Evolutionary conservation across 768 basidiomycete species (phyloP), one percentile per base, ranked within the genome.

Genomic region (Candolleomyces aberdarensis): DNA sequence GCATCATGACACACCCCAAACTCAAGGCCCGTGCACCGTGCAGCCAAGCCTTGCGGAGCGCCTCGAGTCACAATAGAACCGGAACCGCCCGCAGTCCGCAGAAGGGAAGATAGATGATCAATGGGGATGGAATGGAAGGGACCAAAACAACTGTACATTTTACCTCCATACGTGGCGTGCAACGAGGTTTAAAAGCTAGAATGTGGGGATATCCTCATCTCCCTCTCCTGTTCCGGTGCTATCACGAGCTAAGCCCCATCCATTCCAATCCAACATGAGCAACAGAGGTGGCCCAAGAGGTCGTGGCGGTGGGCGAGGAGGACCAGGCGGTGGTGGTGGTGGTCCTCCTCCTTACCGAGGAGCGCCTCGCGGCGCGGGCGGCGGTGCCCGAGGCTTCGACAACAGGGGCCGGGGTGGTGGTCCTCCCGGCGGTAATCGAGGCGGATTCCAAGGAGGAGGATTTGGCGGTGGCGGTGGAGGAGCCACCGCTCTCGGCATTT

Each of bases 401-500:
- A 49, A 56, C 39, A 47, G 55, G 31, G 54, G 54, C 36, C 41
- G 59, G 31, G 61, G 64, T 22, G 56, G 65, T 5, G 43, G 63
- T 59, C 66, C 68, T 52, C 64, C 62, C 39, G 67, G 69, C 8
- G 66, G 68, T 39, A 51, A 62, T 31, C 48, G 67, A 36, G 65
- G 67, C 20, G 64, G 68, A n/a, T 65, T 68, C 22, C 62, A 64
- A 41, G 71, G 72, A 3, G 36, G 36, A 11, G 36, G 36, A 7
- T 36, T 36, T 36, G 36, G 36, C 36, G 36, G 36, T 6, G 36
- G 36, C 36, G 36, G 36, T 36, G 36, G 36, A 8, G 36, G 36
- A 2, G 36, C 36, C 36, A 36, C 6, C 36, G 36, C 36, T 36
- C 69, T 76, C 13, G 66, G 73, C 29, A 78, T 81, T 54, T 81